Base-by-base conservation (phyloP, 2,329 filamentous ascomycete species). In the Aspergillus nomiae region DNA sequence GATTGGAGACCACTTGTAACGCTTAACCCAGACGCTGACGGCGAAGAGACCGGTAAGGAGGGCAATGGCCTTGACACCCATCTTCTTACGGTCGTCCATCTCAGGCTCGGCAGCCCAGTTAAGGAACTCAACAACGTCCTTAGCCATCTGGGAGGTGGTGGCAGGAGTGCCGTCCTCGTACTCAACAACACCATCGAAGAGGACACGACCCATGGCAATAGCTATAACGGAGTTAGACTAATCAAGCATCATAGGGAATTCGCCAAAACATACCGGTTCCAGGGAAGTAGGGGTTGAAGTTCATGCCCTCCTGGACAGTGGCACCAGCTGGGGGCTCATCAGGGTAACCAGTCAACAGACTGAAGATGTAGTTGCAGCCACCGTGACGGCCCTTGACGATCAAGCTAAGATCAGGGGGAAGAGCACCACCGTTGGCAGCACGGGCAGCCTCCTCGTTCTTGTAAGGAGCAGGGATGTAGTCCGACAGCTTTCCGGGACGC, bases 251-350 rank as follows among this genome's bases (percentile, higher is more conserved):
- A 28, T 48, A 19, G 26, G 34, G n/a, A 56, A 12, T 26, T 28
- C 19, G 48, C 58, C 32, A 54, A 58, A 56, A 69, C 76, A 58
- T 78, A 84, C 94, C 94, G 73, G 95, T 98, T 78, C 95, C 95
- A 63, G 95, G 95, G 90, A 99, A 99, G 87, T 97, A 99, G 65
- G 95, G 95, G 88, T 99, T 99, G 89, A 99, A 99, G 89, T 98
- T 97, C 82, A 99, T 89, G 76, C 95, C 95, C 66, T 89, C 88
- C 73, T 89, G 90, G 64, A 99, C 90, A 73, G 87, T 84, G 67
- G 92, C 93, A 78, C 95, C 95, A 58, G 95, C 92, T 59, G 95
- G 95, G 64, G 92, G 87, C 83, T 99, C 95, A 72, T 99, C 95
- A 65, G 95, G 95, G 83, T 99, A 99, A 73, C 95, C 95, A 61